Evolutionary conservation across 805 yeast genomes (phyloP).

Genomic region (Saturnispora serradocipensis): DNA sequence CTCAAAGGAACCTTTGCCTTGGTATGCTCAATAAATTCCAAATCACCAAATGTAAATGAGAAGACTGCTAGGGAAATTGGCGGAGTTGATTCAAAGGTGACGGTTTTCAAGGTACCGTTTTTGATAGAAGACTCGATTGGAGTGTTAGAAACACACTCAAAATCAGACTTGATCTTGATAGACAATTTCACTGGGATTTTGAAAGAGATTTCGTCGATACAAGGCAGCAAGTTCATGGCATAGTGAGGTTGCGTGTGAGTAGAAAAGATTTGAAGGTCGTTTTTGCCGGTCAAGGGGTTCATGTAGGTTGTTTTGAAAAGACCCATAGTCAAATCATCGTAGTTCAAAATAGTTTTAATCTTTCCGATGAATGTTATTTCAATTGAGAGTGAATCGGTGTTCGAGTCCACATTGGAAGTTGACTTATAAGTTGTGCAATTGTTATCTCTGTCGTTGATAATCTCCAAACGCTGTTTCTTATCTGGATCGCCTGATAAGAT

Average conservation of each 20-base stretch:
- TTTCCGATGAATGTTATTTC: slow-evolving; percentile 41
- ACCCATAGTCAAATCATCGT: slow-evolving; percentile 51
- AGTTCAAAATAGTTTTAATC: slow-evolving; percentile 41
- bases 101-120: slow-evolving; percentile 22
- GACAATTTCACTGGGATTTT: slow-evolving; percentile 45
- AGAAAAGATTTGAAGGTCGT: slow-evolving; percentile 47
- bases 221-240: slow-evolving; percentile 57
- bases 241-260: slow-evolving; percentile 68
- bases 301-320: slow-evolving; percentile 59
- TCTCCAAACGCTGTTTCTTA: slow-evolving; percentile 12
- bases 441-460: slow-evolving; percentile 31
- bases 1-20: slow-evolving; percentile 36
- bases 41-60: slow-evolving; percentile 61
- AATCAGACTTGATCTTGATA: slow-evolving; percentile 36
- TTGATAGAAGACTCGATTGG: slow-evolving; percentile 23
- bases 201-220: slow-evolving; percentile 53
- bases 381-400: slow-evolving; percentile 7
- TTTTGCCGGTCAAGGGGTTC: slow-evolving; percentile 38
- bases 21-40: slow-evolving; percentile 39
- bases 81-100: slow-evolving; percentile 44
- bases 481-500: slow-evolving; percentile 4
- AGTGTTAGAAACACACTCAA: slow-evolving; percentile 45
- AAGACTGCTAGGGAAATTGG: slow-evolving; percentile 55
- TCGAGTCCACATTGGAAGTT: not conserved
- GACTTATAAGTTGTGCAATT: slow-evolving; percentile 27